A percentile compares a stretch with the other conserved stretches of the same genome.
These are phyloP conservation scores for Chlamydomonas sp. DNA, from an alignment of 139 green algal species.

Conservation along the genomic window DNA sequence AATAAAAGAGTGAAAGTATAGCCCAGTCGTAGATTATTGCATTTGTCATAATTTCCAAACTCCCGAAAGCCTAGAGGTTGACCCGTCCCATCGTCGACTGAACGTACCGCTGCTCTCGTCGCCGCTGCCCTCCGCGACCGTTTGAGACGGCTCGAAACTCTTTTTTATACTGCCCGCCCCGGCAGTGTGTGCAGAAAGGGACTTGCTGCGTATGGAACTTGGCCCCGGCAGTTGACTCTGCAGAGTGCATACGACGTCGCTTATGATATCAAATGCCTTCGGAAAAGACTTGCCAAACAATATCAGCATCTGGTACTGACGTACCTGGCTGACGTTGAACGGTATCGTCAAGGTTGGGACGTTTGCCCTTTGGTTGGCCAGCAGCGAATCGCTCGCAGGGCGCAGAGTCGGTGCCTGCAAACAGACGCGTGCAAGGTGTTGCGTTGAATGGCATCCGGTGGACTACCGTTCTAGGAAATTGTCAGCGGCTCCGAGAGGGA, in stretches of 20 bases:
- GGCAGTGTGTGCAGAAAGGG: slow-evolving; percentile 7
- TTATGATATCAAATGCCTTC: too few species aligned
- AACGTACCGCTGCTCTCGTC: slow-evolving; percentile 1
- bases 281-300: neutral
- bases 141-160: neutral
- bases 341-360: neutral
- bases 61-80: too few species aligned
- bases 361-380: slow-evolving; percentile 4
- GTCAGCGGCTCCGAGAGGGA: neutral
- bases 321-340: neutral
- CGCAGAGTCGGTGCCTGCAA: neutral
- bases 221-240: too few species aligned
- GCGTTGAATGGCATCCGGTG: neutral
- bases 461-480: too few species aligned
- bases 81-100: neutral
- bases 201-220: slow-evolving; percentile 4
- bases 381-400: slow-evolving; percentile 15
- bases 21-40: too few species aligned
- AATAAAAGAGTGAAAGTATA: too few species aligned
- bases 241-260: too few species aligned
- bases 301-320: neutral
- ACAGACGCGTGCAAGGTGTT: neutral
- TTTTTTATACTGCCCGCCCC: neutral
- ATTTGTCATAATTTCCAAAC: too few species aligned
- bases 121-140: slow-evolving; percentile 28